A percentile compares a stretch with the other conserved stretches of the same genome.
Conservation (phyloP, 2,329 filamentous ascomycete genomes). For the Graphilbum fragrans region DNA sequence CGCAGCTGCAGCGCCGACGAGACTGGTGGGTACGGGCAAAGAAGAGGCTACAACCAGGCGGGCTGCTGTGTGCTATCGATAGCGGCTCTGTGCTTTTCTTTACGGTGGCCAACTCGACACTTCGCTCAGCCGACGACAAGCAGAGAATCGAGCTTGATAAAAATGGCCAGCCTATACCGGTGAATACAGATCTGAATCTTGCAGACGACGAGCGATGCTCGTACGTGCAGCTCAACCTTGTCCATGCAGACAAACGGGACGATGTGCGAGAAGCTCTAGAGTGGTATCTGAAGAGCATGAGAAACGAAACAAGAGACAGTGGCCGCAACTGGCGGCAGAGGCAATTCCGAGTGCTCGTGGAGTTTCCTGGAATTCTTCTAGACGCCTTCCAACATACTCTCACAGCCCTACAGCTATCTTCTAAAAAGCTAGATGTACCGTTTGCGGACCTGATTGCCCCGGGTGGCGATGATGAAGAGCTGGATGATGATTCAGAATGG, state of each 20-base stretch:
- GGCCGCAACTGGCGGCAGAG: conserved; percentile 1
- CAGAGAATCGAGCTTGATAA: not conserved
- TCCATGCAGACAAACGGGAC: not conserved
- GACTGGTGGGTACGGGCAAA: conserved; percentile 39
- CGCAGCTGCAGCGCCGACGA: conserved; percentile 17
- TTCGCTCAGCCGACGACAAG: conserved; percentile 9
- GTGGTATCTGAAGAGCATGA: conserved; percentile 9
- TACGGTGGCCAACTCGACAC: conserved; percentile 22
- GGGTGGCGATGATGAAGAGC: conserved; percentile 1
- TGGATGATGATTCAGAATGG: not conserved
- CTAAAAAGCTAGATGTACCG: conserved; percentile 27
- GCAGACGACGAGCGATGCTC: conserved; percentile 17
- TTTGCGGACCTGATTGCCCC: conserved; percentile 34
- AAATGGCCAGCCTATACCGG: not conserved
- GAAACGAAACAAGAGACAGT: conserved; percentile 19
- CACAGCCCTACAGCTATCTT: conserved; percentile 41
- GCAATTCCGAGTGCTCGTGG: conserved; percentile 30
- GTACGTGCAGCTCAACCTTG: conserved; percentile 16
- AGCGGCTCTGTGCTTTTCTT: conserved; percentile 26
- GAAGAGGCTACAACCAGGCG: conserved; percentile 34
- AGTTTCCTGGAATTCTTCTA: conserved; percentile 49
- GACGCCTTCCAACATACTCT: conserved; percentile 46
- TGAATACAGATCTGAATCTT: conserved; percentile 13
- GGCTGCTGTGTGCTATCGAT: conserved; percentile 36
- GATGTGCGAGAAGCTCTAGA: not conserved